Evolutionary conservation across 257 asterid species (phyloP), one percentile per base, ranked within the genome.

Genomic region (Vinca minor): DNA sequence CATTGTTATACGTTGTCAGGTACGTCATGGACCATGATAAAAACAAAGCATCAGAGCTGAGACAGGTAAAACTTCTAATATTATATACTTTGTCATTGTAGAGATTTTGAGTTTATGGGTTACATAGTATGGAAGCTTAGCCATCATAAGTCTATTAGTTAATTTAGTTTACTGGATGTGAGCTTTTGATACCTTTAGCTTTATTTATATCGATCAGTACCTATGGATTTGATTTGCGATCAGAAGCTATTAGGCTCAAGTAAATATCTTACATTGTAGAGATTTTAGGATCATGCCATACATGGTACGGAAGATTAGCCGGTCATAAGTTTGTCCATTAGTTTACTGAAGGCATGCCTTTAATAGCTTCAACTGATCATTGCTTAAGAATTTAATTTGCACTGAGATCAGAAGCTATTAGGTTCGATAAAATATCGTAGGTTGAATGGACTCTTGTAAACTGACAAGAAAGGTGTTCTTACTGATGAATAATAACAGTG

Each of bases 1-100:
- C 32, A 28, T 13, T 32, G 35, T 53, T 54, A 35, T n/a, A n/a
- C n/a, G 76, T 75, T 76, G n/a, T n/a, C n/a, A 93, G 97, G 68
- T 93, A 79, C 78, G 96, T 93, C 69, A 93, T 93, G 98, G 97
- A 89, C 71, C 94, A 78, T 53, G 84, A 89, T 76, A 89, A 78
- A 77, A 78, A 71, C 70, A 89, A 87, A 83, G 94, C 95, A 36
- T 44, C 85, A 8, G 99, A 87, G 74, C 82, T 93, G 75, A 84
- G 97, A 84, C 95, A 93, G 97, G 99, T 93, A 56, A 17, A 49
- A 23, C 48, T 70, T 65, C 53, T 39, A 57, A 52, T 32, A 3
- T 49, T 54, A 26, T 29, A 45, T 13, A n/a, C 46, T 45, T 41
- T 42, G 63, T 36, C 58, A 42, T 14, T 45, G 8, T 20, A 34